Evolutionary conservation across 495 filamentous ascomycete genomes (phyloP), one percentile per base, ranked within the genome.

Genomic region (Penicillium steckii): DNA sequence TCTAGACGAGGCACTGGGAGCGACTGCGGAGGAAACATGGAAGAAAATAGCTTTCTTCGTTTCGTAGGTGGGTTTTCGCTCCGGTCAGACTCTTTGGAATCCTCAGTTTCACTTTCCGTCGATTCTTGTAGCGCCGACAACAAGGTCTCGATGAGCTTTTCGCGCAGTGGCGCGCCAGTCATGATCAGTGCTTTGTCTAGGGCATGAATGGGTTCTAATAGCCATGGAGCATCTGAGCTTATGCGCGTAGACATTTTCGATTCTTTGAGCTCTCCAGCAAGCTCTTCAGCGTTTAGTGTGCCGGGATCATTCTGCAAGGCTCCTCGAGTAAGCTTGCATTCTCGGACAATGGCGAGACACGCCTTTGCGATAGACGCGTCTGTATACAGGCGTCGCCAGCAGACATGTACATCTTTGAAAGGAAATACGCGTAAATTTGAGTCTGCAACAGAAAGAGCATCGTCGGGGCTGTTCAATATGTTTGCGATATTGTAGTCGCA

Each of bases 161-260:
- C 79, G n/a, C 87, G 80, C 2, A 79, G 65, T 3, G 84, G 82
- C 0, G 83, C 88, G 0, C 92, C 94, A 19, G 90, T 80, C 65
- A 96, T 84, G 42, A 96, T 93, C 42, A 94, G 60, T 0, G 89
- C 87, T 64, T 85, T 85, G 56, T 98, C 94, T 0, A 96, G 78
- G 3, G 75, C 68, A 45, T 78, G 70, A 19, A 96, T 77, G n/a
- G 85, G 74, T 3, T 69, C 56, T 23, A 64, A 53, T 0, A 75
- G 48, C 67, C 72, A 71, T 4, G 67, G 50, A 1, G 67, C 55
- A 9, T 62, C 33, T 1, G 60, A 22, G 19, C 50, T 25, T 15
- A 67, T 52, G 24, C 37, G 38, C 2, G 24, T 23, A 18, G 38
- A 17, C 8, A 15, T 49, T 37, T 9, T 55, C 50, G 18, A 65